Base-by-base conservation (phyloP, 2,329 filamentous ascomycete genomes). In the Chrysosporium keratinophilum region DNA sequence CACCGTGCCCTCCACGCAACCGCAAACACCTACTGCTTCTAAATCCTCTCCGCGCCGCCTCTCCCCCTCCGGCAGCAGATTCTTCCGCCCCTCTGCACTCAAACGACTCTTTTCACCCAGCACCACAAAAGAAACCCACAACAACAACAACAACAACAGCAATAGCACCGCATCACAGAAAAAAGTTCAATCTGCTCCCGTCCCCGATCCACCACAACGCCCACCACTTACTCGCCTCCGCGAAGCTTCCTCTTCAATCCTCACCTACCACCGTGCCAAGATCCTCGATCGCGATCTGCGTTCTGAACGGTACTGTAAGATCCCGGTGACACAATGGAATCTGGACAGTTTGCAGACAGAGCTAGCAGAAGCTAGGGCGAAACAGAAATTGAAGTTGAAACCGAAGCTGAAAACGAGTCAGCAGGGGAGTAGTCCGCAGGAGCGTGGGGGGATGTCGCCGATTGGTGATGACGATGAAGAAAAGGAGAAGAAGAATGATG, bases 261-360 rank as follows among this genome's bases (percentile, higher is more conserved):
- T 42, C 19, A 39, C 54, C 3, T 34, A 41, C 49, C 54, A 56
- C 43, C 45, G 54, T n/a, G 44, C 23, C 41, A 50, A 19, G 37
- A 39, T 56, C 23, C 50, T 46, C 34, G 52, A 56, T 20, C 20
- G 41, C n/a, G 41, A 54, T 23, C 46, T 39, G 33, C 45, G 41
- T 33, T 39, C 37, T 11, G 44, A 48, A 9, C 45, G 50, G 23
- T 52, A 48, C 37, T 47, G 40, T 33, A 56, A 48, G 7, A 56
- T 41, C 20, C 54, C 54, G 2, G 33, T 56, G 2, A 56, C 54
- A 10, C 50, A 50, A 23, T 54, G 43, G 50, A 56, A 56, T 40
- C 42, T 56, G 7, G 54, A 53, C 2, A 42, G 34, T 1, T 31
- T 54, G n/a, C 54, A 56, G 31, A 34, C 51, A 1, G 54, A 56